Percentiles rank a stretch among this genome's conserved stretches.
These are phyloP conservation scores for Heliocybe sulcata DNA, from an alignment of 1,284 basidiomycete genomes.

Conservation along the genomic window DNA sequence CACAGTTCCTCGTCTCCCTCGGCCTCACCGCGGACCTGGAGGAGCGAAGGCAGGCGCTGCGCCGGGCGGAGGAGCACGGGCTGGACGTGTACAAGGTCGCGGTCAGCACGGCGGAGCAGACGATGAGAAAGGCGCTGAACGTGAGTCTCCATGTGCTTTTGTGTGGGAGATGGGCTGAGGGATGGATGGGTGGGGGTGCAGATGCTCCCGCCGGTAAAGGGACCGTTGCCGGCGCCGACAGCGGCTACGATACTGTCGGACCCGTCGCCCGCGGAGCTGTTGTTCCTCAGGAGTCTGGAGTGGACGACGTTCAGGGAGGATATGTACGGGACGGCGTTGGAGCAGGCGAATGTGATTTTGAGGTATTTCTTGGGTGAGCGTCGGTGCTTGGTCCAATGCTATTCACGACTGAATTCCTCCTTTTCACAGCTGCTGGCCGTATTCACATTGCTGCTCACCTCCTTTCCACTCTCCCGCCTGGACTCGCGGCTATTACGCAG, in stretches of 20 bases:
- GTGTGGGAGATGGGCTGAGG: not conserved
- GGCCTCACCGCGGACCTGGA: slow-evolving; percentile 61
- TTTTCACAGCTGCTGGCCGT: slow-evolving; percentile 56
- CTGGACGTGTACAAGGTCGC: slow-evolving; percentile 83
- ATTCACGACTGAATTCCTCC: not conserved
- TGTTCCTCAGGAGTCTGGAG: slow-evolving; percentile 84
- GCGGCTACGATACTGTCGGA: slow-evolving; percentile 33
- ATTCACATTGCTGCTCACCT: slow-evolving; percentile 65
- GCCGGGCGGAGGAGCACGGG: slow-evolving; percentile 76
- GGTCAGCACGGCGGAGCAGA: slow-evolving; percentile 72
- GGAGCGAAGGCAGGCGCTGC: slow-evolving; percentile 70
- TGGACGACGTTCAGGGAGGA: slow-evolving; percentile 83
- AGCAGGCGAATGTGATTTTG: slow-evolving; percentile 80
- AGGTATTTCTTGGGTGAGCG: slow-evolving; percentile 80
- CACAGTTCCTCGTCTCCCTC: slow-evolving; percentile 83
- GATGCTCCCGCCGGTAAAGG: slow-evolving; percentile 46
- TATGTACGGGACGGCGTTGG: slow-evolving; percentile 74
- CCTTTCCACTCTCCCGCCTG: slow-evolving; percentile 58
- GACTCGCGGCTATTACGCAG: slow-evolving; percentile 49
- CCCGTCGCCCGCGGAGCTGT: slow-evolving; percentile 49
- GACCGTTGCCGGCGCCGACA: slow-evolving; percentile 57
- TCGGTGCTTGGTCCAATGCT: not conserved
- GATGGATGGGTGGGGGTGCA: slow-evolving; percentile 17
- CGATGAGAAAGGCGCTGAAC: slow-evolving; percentile 68
- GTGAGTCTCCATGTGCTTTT: slow-evolving; percentile 27